phyloP scores from a whole-genome alignment of 163 green algal species.

The Scenedesmus sp. region DNA sequence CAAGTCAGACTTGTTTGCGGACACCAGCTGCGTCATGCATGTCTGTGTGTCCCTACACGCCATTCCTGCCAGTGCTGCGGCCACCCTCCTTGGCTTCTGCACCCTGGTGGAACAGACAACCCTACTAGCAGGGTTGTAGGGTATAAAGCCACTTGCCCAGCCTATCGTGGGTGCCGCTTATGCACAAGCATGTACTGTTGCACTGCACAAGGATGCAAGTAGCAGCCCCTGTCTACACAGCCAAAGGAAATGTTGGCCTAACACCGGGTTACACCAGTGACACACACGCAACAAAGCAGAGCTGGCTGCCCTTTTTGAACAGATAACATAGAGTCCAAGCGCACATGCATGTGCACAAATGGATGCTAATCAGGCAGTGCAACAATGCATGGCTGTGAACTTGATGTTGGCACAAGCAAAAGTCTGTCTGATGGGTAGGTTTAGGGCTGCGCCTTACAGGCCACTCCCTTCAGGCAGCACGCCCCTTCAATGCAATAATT shows the following conservation, averaged over 20 bases:
- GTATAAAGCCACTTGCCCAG: neutral
- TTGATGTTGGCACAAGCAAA: neutral
- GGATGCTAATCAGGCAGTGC: neutral
- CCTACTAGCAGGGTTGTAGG: neutral
- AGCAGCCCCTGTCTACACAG: no score
- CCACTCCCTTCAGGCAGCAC: no score
- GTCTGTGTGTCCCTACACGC: neutral
- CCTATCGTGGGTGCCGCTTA: no score
- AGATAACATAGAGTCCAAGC: neutral
- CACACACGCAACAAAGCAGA: neutral
- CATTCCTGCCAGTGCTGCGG: neutral
- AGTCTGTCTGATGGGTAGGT: no score
- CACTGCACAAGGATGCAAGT: no score
- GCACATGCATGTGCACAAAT: neutral
- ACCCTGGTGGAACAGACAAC: neutral
- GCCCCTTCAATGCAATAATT: no score
- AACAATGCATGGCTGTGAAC: neutral
- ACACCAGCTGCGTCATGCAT: neutral
- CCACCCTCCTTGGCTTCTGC: neutral
- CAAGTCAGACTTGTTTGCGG: neutral
- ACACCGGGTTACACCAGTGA: no score
- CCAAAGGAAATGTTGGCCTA: no score
- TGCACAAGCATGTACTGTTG: no score
- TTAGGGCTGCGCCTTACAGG: no score
- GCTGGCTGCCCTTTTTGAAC: neutral